Percentiles rank a stretch among this genome's conserved stretches.
These are phyloP conservation scores for Calocera cornea DNA, from an alignment of 768 basidiomycete genomes.

Conservation along the genomic window DNA sequence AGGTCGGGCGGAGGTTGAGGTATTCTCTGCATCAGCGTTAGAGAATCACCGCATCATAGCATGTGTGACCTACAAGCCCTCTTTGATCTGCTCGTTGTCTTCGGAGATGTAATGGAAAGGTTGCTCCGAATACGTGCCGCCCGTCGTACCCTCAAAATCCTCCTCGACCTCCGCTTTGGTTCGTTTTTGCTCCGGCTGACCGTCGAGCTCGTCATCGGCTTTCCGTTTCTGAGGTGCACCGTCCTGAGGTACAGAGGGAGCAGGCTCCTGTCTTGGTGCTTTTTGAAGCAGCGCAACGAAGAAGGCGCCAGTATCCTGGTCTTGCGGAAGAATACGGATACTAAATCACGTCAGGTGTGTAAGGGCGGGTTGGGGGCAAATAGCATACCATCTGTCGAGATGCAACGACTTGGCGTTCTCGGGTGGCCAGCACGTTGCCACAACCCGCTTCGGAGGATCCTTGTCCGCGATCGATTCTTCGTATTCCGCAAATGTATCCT, in stretches of 20 bases:
- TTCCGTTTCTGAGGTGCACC: neutral
- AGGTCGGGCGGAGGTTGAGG: conserved; percentile 51
- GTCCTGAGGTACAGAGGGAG: neutral
- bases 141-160: conserved; percentile 18
- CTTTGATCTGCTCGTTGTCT: conserved; percentile 52
- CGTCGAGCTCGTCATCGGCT: neutral
- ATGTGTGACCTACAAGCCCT: conserved; percentile 49
- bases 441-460: conserved; percentile 43
- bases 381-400: conserved; percentile 56
- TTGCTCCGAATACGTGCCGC: conserved; percentile 64
- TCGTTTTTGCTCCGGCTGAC: conserved; percentile 4
- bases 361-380: neutral
- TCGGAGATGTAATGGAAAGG: conserved; percentile 72
- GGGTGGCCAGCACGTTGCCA: conserved; percentile 64
- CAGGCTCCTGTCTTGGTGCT: neutral
- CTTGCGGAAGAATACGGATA: conserved; percentile 81
- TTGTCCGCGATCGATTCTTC: conserved; percentile 41
- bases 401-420: conserved; percentile 44
- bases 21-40: conserved; percentile 40
- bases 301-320: conserved; percentile 95
- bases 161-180: conserved; percentile 9
- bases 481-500: conserved; percentile 44
- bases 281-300: conserved; percentile 51
- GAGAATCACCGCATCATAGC: neutral
- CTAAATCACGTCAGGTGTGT: conserved; percentile 27